Evolutionary conservation across 352 stramenopile genomes (phyloP), one percentile per base, ranked within the genome.

Genomic region (Phytophthora cajani): DNA sequence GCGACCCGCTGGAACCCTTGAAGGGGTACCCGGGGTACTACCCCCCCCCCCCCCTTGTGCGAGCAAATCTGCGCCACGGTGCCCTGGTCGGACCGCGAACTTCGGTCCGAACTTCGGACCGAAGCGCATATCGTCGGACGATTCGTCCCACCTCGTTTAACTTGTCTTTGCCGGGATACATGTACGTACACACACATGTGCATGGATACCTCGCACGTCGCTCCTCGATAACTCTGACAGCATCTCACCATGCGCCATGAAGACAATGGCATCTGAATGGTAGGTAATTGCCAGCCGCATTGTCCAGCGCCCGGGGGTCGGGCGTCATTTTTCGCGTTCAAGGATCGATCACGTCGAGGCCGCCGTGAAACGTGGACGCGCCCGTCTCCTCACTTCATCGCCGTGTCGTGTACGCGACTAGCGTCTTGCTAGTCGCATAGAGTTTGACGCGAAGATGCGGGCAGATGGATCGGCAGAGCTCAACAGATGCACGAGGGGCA

Each of bases 351-450:
- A 56, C 33, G 59, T 21, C 14, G 42, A 11, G 42, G 42, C 17
- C 11, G 19, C 10, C 21, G 14, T 40, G 46, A 30, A 40, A 11
- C 21, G 14, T 30, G 46, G 19, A n/a, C 12, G 38, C n/a, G 38
- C 5, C 49, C 17, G 50, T 17, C 57, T n/a, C 57, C 67, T 27
- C 64, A 67, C 56, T 71, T 71, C 16, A 44, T 44, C 64, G 50
- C 40, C 47, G 16, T 10, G 57, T 71, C 44, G 57, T n/a, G 14
- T 66, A 53, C 19, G 17, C 25, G 17, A 30, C 42, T 52, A 52
- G 25, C 42, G 23, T 71, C 53, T 71, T 71, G 64, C 58, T 71
- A 71, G 64, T 71, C 64, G 64, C 64, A 51, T 51, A 55, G 38
- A 42, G 46, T 17, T 58, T 60, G 56, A 62, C 38, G 40, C 33